A percentile compares a stretch with the other conserved stretches of the same genome.
Conservation (phyloP, 1,284 basidiomycete genomes). For the Leucoagaricus sp. region DNA sequence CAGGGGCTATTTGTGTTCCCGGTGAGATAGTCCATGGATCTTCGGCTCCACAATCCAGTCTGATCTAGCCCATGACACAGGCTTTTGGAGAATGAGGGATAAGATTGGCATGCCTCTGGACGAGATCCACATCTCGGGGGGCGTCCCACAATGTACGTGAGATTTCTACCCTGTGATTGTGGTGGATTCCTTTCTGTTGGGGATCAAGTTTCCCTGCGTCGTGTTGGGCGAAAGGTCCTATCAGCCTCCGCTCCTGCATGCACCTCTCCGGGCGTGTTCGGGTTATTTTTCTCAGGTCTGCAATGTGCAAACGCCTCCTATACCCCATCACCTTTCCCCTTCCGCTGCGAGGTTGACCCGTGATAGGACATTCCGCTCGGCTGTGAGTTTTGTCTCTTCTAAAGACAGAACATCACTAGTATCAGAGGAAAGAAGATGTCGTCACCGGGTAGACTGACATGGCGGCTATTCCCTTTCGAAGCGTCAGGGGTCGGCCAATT, state of each 20-base stretch:
- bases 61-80: conserved; percentile 34
- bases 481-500: background rate
- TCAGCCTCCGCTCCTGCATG: background rate
- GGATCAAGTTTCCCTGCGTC: background rate
- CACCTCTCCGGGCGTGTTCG: background rate
- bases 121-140: conserved; percentile 69
- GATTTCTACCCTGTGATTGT: conserved; percentile 10
- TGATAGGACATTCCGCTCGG: background rate
- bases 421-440: conserved; percentile 5
- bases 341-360: background rate
- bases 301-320: background rate
- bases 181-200: conserved; percentile 12
- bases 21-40: conserved; percentile 37
- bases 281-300: conserved; percentile 1
- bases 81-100: conserved; percentile 77
- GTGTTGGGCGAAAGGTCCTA: background rate
- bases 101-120: conserved; percentile 75
- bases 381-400: background rate
- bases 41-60: background rate
- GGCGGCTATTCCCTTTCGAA: background rate
- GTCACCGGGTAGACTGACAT: conserved; percentile 6
- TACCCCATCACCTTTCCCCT: background rate
- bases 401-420: background rate
- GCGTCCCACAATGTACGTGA: conserved; percentile 70
- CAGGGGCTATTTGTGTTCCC: conserved; percentile 67